phyloP scores from a whole-genome alignment of 1,284 basidiomycete genomes.

The Neonothopanus nambi region DNA sequence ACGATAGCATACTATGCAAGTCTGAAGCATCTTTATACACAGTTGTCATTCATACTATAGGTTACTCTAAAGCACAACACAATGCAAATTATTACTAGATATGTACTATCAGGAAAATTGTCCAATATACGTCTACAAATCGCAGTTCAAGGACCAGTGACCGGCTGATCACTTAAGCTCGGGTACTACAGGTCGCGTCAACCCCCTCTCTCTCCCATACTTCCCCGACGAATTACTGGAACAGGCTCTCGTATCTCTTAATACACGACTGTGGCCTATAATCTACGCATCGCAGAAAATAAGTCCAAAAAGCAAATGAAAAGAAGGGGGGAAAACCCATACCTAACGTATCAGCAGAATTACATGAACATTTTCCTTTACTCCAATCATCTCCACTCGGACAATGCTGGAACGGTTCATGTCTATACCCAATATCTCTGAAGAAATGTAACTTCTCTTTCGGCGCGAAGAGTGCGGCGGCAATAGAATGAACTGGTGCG shows the following conservation, averaged over 20 bases:
- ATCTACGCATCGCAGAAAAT: not conserved
- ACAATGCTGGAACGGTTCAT: slow-evolving; percentile 64
- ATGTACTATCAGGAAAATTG: too few species aligned
- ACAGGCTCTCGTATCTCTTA: slow-evolving; percentile 9
- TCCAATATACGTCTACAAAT: too few species aligned
- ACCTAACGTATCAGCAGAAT: slow-evolving; percentile 20
- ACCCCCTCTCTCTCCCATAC: too few species aligned
- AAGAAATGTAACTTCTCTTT: slow-evolving; percentile 76
- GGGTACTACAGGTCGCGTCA: too few species aligned
- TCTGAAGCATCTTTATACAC: too few species aligned
- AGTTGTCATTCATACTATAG: too few species aligned
- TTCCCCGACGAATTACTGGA: slow-evolving; percentile 2
- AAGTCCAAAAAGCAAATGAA: not conserved
- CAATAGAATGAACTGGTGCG: slow-evolving; percentile 82
- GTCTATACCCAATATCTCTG: slow-evolving; percentile 59
- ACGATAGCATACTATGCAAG: too few species aligned
- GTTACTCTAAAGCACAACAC: too few species aligned
- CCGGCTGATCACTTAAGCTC: too few species aligned
- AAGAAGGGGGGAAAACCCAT: not conserved
- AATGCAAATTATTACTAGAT: too few species aligned
- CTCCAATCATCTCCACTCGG: slow-evolving; percentile 47
- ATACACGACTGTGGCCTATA: slow-evolving; percentile 13
- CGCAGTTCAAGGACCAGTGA: too few species aligned
- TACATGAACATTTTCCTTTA: slow-evolving; percentile 50
- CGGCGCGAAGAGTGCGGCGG: slow-evolving; percentile 64